phyloP scores from a whole-genome alignment of 495 filamentous ascomycete genomes.

The Penicillium odoratum region DNA sequence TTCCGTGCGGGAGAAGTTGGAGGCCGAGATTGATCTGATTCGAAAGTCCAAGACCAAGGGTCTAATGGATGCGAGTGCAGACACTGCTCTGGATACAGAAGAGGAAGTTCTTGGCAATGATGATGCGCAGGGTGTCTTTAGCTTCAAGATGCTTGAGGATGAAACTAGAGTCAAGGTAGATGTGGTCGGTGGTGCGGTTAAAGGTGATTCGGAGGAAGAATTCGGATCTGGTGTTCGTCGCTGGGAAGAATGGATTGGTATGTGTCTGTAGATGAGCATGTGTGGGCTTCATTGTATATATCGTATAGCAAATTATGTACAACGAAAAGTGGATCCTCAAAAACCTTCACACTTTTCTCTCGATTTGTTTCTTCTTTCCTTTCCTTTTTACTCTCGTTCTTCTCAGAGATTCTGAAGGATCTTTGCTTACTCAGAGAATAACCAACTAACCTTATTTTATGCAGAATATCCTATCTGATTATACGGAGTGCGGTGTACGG shows the following conservation, averaged over 20 bases:
- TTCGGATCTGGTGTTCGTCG: conserved; percentile 63
- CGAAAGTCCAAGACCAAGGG: conserved; percentile 76
- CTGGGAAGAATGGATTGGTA: conserved; percentile 89
- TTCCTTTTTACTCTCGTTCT: too few species aligned
- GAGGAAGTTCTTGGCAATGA: conserved; percentile 82
- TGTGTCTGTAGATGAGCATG: conserved; percentile 44
- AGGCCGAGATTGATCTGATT: conserved; percentile 79
- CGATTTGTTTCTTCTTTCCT: too few species aligned
- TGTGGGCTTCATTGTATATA: neutral
- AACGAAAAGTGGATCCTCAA: too few species aligned
- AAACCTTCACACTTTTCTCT: too few species aligned
- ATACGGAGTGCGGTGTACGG: neutral
- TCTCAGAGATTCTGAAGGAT: too few species aligned
- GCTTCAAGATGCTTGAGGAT: conserved; percentile 78
- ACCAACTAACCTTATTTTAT: too few species aligned
- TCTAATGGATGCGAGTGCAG: conserved; percentile 62
- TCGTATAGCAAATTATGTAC: too few species aligned
- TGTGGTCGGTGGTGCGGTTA: conserved; percentile 75
- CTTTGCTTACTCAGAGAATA: too few species aligned
- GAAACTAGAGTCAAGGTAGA: conserved; percentile 72
- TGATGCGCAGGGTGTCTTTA: conserved; percentile 68
- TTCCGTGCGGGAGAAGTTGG: conserved; percentile 72
- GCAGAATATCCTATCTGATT: too few species aligned
- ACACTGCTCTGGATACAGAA: conserved; percentile 68
- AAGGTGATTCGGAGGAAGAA: conserved; percentile 58